Base-by-base conservation (phyloP, 1,139 yeast genomes). In the Scheffersomyces parashehatae region DNA sequence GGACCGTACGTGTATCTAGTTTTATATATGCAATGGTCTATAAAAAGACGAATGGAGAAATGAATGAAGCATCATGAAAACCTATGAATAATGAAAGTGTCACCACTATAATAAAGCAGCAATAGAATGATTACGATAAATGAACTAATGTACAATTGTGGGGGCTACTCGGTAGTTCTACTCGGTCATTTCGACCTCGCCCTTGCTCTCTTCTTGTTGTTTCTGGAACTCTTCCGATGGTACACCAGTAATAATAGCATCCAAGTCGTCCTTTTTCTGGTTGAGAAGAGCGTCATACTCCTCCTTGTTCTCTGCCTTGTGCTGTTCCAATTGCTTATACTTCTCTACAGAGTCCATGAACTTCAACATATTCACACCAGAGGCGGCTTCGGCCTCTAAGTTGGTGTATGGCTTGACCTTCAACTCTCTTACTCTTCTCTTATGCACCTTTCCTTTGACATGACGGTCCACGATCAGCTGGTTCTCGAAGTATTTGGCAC, bases 401-500 rank as follows among this genome's bases (percentile, higher is more conserved):
- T 80, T 83, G 4, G 97, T 83, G 62, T 91, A 93, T 5, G 98
- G 97, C 42, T 85, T 83, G 42, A 76, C 82, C 45, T 77, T 81
- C 53, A 93, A 71, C 41, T 83, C 86, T 65, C 83, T 88, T 29
- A 87, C 85, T 59, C 96, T 76, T 67, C 99, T 79, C 64, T 87
- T 90, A 66, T 93, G 98, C 8, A 84, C 77, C 61, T 90, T 90
- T 8, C 86, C 78, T 56, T 81, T 80, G 51, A 77, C 69, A 67
- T 93, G 99, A 24, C 84, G 77, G 51, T 81, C 82, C 49, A 88
- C 73, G 11, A 96, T 87, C 35, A 68, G 64, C 43, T 86, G 91
- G 47, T 84, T 84, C 60, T 91, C 97, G 59, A 82, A 89, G 65
- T 93, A 89, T 65, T 85, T 88, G 42, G 96, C 96, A 74, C 99